Evolutionary conservation across 352 stramenopile species (phyloP).

Genomic region (Globisporangium barbulae): DNA sequence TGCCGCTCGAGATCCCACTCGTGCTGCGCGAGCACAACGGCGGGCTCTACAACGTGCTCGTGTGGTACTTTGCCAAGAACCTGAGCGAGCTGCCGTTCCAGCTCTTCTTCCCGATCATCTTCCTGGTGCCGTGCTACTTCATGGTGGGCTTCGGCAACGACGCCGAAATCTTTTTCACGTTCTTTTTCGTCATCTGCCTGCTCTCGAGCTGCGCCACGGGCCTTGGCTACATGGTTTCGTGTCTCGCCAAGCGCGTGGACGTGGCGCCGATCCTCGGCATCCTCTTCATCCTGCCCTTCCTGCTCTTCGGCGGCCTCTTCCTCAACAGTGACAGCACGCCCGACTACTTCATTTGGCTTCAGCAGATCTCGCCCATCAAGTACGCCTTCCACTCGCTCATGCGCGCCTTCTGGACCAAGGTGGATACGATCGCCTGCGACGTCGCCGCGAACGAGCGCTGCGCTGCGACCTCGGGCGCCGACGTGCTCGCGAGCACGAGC

Average conservation of each 20-base stretch:
- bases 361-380: constrained; percentile 35
- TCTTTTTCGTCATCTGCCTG: constrained; percentile 28
- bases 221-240: constrained; percentile 35
- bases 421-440: constrained; percentile 26
- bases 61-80: constrained; percentile 44
- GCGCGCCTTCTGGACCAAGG: constrained; percentile 29
- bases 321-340: constrained; percentile 31
- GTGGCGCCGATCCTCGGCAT: constrained; percentile 29
- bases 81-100: constrained; percentile 33
- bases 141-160: constrained; percentile 35
- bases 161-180: constrained; percentile 32
- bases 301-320: constrained; percentile 36
- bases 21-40: constrained; percentile 33
- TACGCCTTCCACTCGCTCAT: constrained; percentile 36
- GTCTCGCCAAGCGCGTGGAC: constrained; percentile 23
- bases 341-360: constrained; percentile 34
- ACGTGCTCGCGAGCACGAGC: constrained; percentile 28
- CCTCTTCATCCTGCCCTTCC: constrained; percentile 30
- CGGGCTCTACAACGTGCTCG: constrained; percentile 28
- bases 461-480: constrained; percentile 19
- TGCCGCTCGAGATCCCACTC: constrained; percentile 36
- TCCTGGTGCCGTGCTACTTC: constrained; percentile 35
- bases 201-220: constrained; percentile 21
- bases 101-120: constrained; percentile 30
- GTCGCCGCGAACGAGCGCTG: constrained; percentile 12